Conservation (phyloP, 208 protist species). For the Vickermania spadyakhi region DNA sequence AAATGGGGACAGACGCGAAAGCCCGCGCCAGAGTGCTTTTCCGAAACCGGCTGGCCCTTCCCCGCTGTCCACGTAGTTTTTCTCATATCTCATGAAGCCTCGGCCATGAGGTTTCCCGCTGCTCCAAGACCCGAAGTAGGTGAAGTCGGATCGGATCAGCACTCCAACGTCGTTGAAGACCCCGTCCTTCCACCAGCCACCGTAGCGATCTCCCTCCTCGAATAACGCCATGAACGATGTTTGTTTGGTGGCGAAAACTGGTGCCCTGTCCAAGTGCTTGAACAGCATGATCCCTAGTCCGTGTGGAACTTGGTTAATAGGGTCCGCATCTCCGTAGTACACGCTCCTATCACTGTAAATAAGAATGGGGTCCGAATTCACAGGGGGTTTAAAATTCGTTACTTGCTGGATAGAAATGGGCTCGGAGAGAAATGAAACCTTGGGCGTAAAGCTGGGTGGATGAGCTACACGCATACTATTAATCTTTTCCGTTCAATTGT, state of each 20-base stretch:
- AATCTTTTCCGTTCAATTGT: too few species aligned
- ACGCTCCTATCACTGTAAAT: constrained; percentile 44
- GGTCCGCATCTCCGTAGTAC: constrained; percentile 66
- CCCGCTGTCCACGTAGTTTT: constrained; percentile 14
- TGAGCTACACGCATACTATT: too few species aligned
- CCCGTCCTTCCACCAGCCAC: constrained; percentile 52
- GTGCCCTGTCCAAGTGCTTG: constrained; percentile 7
- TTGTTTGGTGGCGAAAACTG: neutral
- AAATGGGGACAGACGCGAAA: constrained; percentile 68
- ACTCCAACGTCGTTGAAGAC: constrained; percentile 69
- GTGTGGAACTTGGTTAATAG: constrained; percentile 27
- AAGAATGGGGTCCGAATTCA: constrained; percentile 17
- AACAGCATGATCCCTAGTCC: constrained; percentile 73
- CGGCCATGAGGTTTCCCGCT: constrained; percentile 28
- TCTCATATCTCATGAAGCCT: constrained; percentile 24
- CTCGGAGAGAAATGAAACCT: neutral
- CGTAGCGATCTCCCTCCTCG: constrained; percentile 68
- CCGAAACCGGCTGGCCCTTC: constrained; percentile 14
- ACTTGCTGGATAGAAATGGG: constrained; percentile 57
- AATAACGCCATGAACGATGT: constrained; percentile 14
- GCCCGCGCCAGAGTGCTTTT: constrained; percentile 41
- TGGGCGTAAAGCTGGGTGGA: too few species aligned
- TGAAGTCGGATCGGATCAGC: constrained; percentile 50
- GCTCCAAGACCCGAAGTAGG: constrained; percentile 64
- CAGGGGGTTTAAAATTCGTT: constrained; percentile 29